Base-by-base conservation (phyloP, 805 yeast species). In the Ogataea pilisensis region DNA sequence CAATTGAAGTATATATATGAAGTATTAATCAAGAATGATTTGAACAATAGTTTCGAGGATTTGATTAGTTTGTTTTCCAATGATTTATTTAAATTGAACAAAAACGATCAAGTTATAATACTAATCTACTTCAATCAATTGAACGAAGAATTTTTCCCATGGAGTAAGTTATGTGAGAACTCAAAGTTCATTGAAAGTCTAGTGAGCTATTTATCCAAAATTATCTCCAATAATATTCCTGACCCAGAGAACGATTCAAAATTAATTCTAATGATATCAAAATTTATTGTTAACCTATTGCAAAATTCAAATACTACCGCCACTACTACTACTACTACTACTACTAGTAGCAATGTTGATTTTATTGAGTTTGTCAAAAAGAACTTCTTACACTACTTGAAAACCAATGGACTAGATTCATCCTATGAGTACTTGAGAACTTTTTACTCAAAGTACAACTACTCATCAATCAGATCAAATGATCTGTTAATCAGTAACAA, bases 1-100 rank as follows among this genome's bases (percentile, higher is more conserved):
- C 60, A 58, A 39, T 43, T 61, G 35, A 45, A 43, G n/a, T 61
- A 60, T 34, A 53, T 60, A 3, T 52, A 45, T 36, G 63, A 60
- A 38, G 43, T 55, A 5, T 42, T 60, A 18, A 48, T 61, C 4
- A 54, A 47, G 9, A 42, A 51, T 26, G 65, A 60, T 38, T 39
- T 54, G 18, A 49, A 51, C 18, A 52, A 52, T 35, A 48, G 45
- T 11, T 51, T 49, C 30, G 57, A 55, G 7, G 61, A 56, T 26
- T 35, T 61, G 5, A 46, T 41, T 7, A 30, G 37, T 3, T 49
- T 56, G 14, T 60, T 59, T 37, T 34, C 50, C 1, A 28, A 20
- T 5, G 50, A 58, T 26, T 34, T 55, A 33, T 5, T 22, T 2
- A 31, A 41, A 20, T 19, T 51, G 9, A 24, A 37, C 13, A 30